phyloP scores from a whole-genome alignment of 1,284 basidiomycete genomes.

The Trametes polyzona region DNA sequence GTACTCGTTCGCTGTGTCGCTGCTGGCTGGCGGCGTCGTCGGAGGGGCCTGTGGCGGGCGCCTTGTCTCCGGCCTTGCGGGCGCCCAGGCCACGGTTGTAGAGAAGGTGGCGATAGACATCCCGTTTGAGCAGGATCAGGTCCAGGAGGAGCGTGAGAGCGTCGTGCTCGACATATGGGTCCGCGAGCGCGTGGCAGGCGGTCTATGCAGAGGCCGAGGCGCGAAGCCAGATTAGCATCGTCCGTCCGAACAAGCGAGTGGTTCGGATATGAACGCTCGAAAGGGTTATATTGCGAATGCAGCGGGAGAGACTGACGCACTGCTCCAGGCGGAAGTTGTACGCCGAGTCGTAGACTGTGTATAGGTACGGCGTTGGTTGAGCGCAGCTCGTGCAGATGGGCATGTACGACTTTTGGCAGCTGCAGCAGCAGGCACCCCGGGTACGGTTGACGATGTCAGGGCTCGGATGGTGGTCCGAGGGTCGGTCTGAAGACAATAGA shows the following conservation, averaged over 20 bases:
- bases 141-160: slow-evolving; percentile 79
- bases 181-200: slow-evolving; percentile 73
- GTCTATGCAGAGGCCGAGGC: slow-evolving; percentile 26
- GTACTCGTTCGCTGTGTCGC: slow-evolving; percentile 13
- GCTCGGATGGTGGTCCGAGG: neutral
- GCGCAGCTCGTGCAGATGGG: slow-evolving; percentile 86
- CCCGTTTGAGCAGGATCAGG: slow-evolving; percentile 84
- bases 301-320: slow-evolving; percentile 59
- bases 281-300: neutral
- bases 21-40: neutral
- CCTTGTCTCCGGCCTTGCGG: slow-evolving; percentile 40
- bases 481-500: slow-evolving; percentile 3
- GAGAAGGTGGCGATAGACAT: slow-evolving; percentile 88
- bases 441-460: neutral
- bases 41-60: slow-evolving; percentile 3
- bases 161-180: slow-evolving; percentile 92
- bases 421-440: neutral
- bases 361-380: slow-evolving; percentile 67
- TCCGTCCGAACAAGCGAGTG: slow-evolving; percentile 7
- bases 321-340: slow-evolving; percentile 82
- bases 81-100: slow-evolving; percentile 82
- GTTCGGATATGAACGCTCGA: slow-evolving; percentile 11
- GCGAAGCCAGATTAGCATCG: slow-evolving; percentile 17
- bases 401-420: slow-evolving; percentile 58
- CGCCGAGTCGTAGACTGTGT: slow-evolving; percentile 85